phyloP scores from a whole-genome alignment of 345 rosid species.

The Viola odorata region DNA sequence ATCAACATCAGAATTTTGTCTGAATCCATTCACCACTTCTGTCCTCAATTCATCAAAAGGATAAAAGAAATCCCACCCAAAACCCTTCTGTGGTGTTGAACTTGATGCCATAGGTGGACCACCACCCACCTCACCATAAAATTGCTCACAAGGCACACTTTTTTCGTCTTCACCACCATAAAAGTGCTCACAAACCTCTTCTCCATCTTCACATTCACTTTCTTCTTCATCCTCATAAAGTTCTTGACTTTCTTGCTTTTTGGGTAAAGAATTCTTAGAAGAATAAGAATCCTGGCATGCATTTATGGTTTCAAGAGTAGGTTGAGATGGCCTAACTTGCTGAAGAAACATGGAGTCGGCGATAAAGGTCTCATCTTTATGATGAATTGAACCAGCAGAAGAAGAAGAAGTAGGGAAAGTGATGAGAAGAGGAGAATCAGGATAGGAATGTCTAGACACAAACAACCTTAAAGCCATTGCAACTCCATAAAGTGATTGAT shows the following conservation, averaged over 20 bases:
- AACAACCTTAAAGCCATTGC: conserved; percentile 37
- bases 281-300: conserved; percentile 12
- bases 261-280: conserved; percentile 7
- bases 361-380: conserved; percentile 1
- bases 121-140: conserved; percentile 14
- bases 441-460: conserved; percentile 33
- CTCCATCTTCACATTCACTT: conserved; percentile 10
- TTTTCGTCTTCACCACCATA: conserved; percentile 14
- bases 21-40: conserved; percentile 11
- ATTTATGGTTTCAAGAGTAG: conserved; percentile 11
- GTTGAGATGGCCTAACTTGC: conserved; percentile 15
- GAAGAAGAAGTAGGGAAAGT: conserved; percentile 23
- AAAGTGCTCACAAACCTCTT: conserved; percentile 21
- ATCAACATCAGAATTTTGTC: conserved; percentile 16
- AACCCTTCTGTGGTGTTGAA: conserved; percentile 7
- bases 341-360: conserved; percentile 17
- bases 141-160: conserved; percentile 15
- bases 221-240: conserved; percentile 3
- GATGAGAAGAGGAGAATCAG: conserved; percentile 33
- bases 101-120: conserved; percentile 19
- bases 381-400: neutral
- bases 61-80: conserved; percentile 40
- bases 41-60: conserved; percentile 23
- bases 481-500: conserved; percentile 32
- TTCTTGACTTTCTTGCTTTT: conserved; percentile 8